These are phyloP conservation scores for Candida silvicultrix DNA, from an alignment of 805 yeast genomes.

Conservation along the genomic window DNA sequence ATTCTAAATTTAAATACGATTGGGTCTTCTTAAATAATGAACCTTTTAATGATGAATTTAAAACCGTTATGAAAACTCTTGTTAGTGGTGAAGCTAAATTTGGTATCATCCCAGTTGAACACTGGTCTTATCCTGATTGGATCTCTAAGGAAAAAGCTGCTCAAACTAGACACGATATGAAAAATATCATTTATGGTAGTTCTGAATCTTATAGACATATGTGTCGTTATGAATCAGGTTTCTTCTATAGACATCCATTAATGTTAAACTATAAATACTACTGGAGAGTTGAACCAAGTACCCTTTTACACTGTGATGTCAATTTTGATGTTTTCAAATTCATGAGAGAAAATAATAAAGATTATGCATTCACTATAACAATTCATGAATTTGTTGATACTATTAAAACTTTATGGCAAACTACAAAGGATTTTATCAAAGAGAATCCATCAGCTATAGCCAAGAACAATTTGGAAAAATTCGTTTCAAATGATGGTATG, in stretches of 20 bases:
- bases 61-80: conserved; percentile 53
- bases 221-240: conserved; percentile 91
- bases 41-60: conserved; percentile 78
- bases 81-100: conserved; percentile 74
- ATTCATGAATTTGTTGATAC: conserved; percentile 70
- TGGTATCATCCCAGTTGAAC: conserved; percentile 76
- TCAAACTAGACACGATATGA: conserved; percentile 46
- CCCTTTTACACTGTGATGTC: conserved; percentile 75
- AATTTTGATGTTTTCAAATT: conserved; percentile 75
- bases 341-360: conserved; percentile 71
- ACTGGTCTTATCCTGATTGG: conserved; percentile 85
- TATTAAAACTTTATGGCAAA: conserved; percentile 70
- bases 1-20: conserved; percentile 73
- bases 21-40: conserved; percentile 95
- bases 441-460: conserved; percentile 56
- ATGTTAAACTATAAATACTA: conserved; percentile 78
- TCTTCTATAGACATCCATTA: conserved; percentile 74
- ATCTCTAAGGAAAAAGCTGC: conserved; percentile 69
- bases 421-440: conserved; percentile 54
- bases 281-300: conserved; percentile 93
- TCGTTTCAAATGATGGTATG: conserved; percentile 69
- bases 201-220: conserved; percentile 74
- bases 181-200: conserved; percentile 55
- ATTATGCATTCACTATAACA: conserved; percentile 73
- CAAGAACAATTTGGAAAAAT: conserved; percentile 58